Evolutionary conservation across 139 green algal genomes (phyloP).

Genomic region (Raphidocelis subcapitata): DNA sequence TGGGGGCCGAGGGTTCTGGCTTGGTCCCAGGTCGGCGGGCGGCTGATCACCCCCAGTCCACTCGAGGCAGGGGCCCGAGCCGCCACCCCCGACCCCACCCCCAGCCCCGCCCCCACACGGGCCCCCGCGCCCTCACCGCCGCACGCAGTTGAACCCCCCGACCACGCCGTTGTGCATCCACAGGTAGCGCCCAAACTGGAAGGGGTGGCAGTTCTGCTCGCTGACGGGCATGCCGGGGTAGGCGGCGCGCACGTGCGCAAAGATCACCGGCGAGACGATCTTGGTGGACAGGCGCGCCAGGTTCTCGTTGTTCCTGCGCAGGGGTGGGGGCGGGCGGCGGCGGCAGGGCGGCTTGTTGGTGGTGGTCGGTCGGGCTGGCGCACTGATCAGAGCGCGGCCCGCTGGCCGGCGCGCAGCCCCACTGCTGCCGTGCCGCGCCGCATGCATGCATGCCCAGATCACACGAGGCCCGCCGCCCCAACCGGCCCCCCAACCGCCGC

Average conservation of each 20-base stretch:
- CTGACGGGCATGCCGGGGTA: constrained; percentile 94
- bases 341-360: neutral
- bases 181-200: constrained; percentile 85
- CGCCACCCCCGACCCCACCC: no score
- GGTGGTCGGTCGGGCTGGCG: neutral
- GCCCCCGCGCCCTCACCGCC: no score
- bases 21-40: no score
- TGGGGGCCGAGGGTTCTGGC: no score
- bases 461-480: no score
- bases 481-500: neutral
- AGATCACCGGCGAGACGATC: constrained; percentile 88
- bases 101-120: no score
- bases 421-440: neutral
- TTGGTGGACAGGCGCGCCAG: constrained; percentile 87
- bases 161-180: constrained; percentile 98
- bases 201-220: constrained; percentile 94
- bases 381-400: no score
- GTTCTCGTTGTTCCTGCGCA: constrained; percentile 95
- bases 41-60: no score
- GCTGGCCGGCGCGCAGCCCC: neutral
- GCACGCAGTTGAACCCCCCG: constrained; percentile 23
- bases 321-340: neutral
- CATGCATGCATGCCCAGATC: no score
- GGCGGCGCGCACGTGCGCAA: constrained; percentile 92
- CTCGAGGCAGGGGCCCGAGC: no score